Conservation (phyloP, 164 flowering plant genomes). For the Cinnamomum micranthum region DNA sequence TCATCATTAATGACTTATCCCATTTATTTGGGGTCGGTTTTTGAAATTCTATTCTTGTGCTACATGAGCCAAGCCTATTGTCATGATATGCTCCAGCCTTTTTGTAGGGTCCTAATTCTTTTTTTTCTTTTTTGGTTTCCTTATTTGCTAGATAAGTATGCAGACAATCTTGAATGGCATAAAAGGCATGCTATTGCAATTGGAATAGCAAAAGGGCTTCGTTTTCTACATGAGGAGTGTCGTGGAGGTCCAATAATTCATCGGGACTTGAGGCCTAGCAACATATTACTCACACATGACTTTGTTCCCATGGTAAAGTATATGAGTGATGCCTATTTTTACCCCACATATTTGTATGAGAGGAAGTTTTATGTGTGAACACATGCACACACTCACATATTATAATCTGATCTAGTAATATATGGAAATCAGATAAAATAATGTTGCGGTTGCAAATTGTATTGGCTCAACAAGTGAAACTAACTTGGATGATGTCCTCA, state of each 20-base stretch:
- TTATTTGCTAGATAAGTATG: constrained; percentile 24
- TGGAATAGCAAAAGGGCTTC: constrained; percentile 65
- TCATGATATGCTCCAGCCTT: not conserved
- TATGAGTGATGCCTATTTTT: not conserved
- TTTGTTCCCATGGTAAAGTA: constrained; percentile 50
- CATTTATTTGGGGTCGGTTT: no score
- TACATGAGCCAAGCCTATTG: not conserved
- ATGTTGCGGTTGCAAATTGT: not conserved
- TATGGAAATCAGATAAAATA: not conserved
- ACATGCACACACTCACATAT: no score
- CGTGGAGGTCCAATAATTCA: constrained; percentile 61
- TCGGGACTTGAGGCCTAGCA: constrained; percentile 62
- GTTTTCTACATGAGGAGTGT: constrained; percentile 72
- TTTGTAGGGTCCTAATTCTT: not conserved
- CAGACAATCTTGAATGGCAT: constrained; percentile 45
- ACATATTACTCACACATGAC: constrained; percentile 63
- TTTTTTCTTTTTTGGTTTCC: not conserved
- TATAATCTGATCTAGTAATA: no score
- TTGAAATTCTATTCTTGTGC: no score
- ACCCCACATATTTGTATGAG: not conserved
- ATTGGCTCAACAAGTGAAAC: not conserved
- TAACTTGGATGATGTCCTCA: not conserved
- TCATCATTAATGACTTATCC: not conserved
- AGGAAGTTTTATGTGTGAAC: not conserved
- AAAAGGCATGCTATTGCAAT: constrained; percentile 50